Conservation (phyloP, 1,139 yeast genomes). For the Pichia sp. region DNA sequence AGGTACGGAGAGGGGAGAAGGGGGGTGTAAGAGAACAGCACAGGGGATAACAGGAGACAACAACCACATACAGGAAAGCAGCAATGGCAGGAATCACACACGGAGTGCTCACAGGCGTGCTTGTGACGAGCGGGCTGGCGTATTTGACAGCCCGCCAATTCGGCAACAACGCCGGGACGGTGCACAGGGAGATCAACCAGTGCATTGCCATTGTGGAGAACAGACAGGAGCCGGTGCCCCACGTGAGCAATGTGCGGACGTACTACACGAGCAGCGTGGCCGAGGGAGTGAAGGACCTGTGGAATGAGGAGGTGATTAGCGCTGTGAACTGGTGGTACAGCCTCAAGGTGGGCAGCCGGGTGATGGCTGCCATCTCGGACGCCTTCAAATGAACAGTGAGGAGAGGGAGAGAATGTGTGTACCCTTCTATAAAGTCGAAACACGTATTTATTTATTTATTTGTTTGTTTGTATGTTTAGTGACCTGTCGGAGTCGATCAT, state of each 20-base stretch:
- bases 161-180: conserved; percentile 43
- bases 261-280: conserved; percentile 43
- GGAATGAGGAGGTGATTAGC: conserved; percentile 73
- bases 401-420: background rate
- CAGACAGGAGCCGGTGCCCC: conserved; percentile 42
- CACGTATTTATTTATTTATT: conserved; percentile 7
- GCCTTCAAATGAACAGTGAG: conserved; percentile 6
- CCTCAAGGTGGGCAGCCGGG: conserved; percentile 22
- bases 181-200: conserved; percentile 46
- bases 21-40: background rate
- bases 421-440: too few relatives aligned
- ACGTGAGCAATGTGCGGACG: conserved; percentile 36
- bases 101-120: conserved; percentile 67
- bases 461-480: conserved; percentile 14
- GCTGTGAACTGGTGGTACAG: conserved; percentile 57
- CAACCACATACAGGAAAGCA: background rate
- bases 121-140: conserved; percentile 60
- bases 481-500: background rate
- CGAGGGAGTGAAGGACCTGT: conserved; percentile 73
- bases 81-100: conserved; percentile 62
- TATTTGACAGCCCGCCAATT: conserved; percentile 63
- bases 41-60: too few relatives aligned
- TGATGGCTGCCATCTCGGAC: conserved; percentile 18
- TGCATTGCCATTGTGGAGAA: conserved; percentile 50
- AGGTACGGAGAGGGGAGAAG: background rate